phyloP scores from a whole-genome alignment of 305 asterid genomes.

The Plantago coronopus region DNA sequence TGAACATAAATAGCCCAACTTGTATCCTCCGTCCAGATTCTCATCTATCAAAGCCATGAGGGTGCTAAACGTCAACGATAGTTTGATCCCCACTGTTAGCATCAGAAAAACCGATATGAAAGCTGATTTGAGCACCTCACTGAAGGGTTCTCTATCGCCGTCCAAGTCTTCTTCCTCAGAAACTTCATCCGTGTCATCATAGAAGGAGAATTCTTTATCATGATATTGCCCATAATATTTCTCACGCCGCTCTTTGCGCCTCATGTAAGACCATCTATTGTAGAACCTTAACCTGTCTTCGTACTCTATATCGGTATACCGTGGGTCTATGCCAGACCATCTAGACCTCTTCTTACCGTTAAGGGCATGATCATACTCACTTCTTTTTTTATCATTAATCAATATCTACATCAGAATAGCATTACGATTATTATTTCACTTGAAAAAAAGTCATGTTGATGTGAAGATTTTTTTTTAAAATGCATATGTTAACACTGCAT shows the following conservation, averaged over 20 bases:
- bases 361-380: slow-evolving; percentile 58
- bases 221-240: slow-evolving; percentile 41
- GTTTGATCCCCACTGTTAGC: slow-evolving; percentile 58
- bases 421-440: slow-evolving; percentile 3
- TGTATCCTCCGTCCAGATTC: slow-evolving; percentile 73
- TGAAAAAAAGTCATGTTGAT: too few species aligned
- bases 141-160: slow-evolving; percentile 58
- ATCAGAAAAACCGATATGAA: slow-evolving; percentile 63
- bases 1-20: slow-evolving; percentile 63
- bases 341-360: slow-evolving; percentile 30
- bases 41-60: slow-evolving; percentile 64
- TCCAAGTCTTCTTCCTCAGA: slow-evolving; percentile 31
- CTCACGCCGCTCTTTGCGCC: slow-evolving; percentile 51
- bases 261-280: slow-evolving; percentile 62
- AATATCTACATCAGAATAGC: slow-evolving; percentile 43
- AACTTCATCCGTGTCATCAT: slow-evolving; percentile 36
- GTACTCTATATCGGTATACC: slow-evolving; percentile 42
- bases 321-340: slow-evolving; percentile 35
- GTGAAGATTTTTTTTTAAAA: background rate
- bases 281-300: slow-evolving; percentile 50
- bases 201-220: slow-evolving; percentile 30
- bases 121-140: slow-evolving; percentile 64
- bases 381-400: slow-evolving; percentile 54
- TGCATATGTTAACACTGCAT: background rate
- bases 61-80: slow-evolving; percentile 66